Evolutionary conservation across 148 eudicot species (phyloP), one percentile per base, ranked within the genome.

Genomic region (Amaranthus palmeri): DNA sequence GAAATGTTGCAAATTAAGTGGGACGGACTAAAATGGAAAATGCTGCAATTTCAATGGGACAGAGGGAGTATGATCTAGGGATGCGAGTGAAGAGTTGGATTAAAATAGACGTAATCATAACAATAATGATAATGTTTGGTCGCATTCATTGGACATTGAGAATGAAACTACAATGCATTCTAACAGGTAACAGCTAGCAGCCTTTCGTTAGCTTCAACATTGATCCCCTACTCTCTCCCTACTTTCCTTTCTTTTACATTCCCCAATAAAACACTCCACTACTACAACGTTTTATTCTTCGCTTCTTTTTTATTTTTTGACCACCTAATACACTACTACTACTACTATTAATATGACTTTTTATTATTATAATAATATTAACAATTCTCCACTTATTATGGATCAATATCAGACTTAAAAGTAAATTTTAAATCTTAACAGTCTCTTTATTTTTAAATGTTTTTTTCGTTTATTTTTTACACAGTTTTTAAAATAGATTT

Each of bases 31-130:
- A n/a, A n/a, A n/a, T n/a, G n/a, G n/a, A n/a, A n/a, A n/a, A n/a
- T n/a, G n/a, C n/a, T n/a, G n/a, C n/a, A n/a, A n/a, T n/a, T n/a
- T n/a, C n/a, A n/a, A n/a, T n/a, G n/a, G n/a, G n/a, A n/a, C n/a
- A n/a, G n/a, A n/a, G n/a, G n/a, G n/a, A n/a, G 36, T 25, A 25
- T 25, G 36, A 67, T 74, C 69, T 77, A 70, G 83, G 83, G 81
- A 77, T 77, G 65, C 60, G 83, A 69, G 81, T 60, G 61, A 49
- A 25, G 17, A 36, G 77, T 63, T 54, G 17, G 48, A 43, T 41
- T 36, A 54, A 67, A 44, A 72, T 74, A 58, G 62, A 51, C 59
- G 61, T 64, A 79, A 74, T 75, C 25, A 74, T 74, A 8, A 40
- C 52, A 3, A 66, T 53, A 64, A 63, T 78, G 71, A 68, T 80